phyloP scores from a whole-genome alignment of 192 early-diverging fungal species.

The Backusella morwellensis region DNA sequence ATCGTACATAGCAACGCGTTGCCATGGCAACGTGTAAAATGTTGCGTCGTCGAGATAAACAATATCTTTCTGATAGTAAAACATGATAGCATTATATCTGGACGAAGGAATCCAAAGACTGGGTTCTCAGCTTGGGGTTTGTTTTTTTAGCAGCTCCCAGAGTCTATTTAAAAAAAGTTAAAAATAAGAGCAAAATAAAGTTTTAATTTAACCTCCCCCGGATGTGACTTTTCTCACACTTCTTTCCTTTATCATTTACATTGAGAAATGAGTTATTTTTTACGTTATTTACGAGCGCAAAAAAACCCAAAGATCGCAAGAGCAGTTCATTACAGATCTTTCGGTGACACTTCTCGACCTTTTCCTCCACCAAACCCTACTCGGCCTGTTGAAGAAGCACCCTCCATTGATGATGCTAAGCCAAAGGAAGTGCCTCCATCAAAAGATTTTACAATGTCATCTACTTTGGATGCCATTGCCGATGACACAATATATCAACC shows the following conservation, averaged over 20 bases:
- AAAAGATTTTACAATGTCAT: slow-evolving; percentile 1
- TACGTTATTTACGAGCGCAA: neutral
- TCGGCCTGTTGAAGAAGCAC: slow-evolving; percentile 12
- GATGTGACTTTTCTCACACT: neutral
- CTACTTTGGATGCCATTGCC: slow-evolving; percentile 14
- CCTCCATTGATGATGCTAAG: neutral
- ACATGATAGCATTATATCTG: no score
- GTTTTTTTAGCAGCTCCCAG: no score
- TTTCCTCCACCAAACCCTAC: slow-evolving; percentile 25
- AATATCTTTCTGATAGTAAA: no score
- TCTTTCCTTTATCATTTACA: neutral
- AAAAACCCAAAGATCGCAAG: neutral
- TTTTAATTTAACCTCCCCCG: neutral
- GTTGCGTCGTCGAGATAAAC: no score
- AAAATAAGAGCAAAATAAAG: neutral
- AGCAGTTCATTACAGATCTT: neutral
- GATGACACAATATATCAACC: neutral
- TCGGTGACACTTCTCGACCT: slow-evolving; percentile 7
- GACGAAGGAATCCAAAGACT: no score
- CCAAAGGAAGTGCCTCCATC: neutral
- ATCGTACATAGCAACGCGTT: no score
- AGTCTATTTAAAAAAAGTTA: neutral
- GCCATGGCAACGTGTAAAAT: no score
- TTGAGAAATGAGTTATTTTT: neutral
- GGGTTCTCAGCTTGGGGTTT: no score